Conservation (phyloP, 768 basidiomycete genomes). For the Termitomyces sp. region DNA sequence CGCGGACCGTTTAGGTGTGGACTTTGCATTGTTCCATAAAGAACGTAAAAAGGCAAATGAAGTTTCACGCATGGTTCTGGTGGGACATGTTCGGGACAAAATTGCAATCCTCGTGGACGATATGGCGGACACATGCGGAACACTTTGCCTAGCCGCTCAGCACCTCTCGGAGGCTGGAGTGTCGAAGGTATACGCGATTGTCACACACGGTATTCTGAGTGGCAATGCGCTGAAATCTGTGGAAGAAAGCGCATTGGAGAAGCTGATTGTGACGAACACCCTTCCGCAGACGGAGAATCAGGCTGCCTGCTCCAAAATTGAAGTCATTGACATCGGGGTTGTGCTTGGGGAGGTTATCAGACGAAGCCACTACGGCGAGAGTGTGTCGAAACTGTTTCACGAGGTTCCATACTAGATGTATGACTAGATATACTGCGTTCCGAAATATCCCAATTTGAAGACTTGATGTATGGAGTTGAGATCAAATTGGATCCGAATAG, state of each 20-base stretch:
- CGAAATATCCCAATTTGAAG: constrained; percentile 10
- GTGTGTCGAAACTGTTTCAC: constrained; percentile 84
- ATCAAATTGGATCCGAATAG: constrained; percentile 20
- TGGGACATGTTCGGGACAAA: constrained; percentile 91
- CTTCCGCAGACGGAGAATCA: constrained; percentile 85
- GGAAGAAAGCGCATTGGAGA: constrained; percentile 73
- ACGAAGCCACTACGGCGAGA: constrained; percentile 96
- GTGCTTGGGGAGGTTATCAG: constrained; percentile 96
- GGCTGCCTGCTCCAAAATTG: constrained; percentile 70
- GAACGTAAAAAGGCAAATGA: constrained; percentile 97
- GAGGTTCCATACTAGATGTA: constrained; percentile 76
- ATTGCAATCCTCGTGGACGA: constrained; percentile 95
- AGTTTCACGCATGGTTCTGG: constrained; percentile 92
- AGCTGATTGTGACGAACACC: constrained; percentile 98
- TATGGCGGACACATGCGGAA: constrained; percentile 97
- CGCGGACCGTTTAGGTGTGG: constrained; percentile 92
- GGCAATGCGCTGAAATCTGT: constrained; percentile 82
- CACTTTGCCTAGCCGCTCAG: constrained; percentile 85
- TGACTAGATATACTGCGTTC: constrained; percentile 1
- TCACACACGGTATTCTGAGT: constrained; percentile 94
- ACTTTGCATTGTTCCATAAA: constrained; percentile 99
- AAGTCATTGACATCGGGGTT: constrained; percentile 91
- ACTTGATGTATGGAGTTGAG: constrained; percentile 14
- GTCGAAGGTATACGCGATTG: constrained; percentile 80
- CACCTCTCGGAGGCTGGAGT: constrained; percentile 91